Evolutionary conservation across 495 filamentous ascomycete genomes (phyloP), one percentile per base, ranked within the genome.

Genomic region (Entonaema liquescens): DNA sequence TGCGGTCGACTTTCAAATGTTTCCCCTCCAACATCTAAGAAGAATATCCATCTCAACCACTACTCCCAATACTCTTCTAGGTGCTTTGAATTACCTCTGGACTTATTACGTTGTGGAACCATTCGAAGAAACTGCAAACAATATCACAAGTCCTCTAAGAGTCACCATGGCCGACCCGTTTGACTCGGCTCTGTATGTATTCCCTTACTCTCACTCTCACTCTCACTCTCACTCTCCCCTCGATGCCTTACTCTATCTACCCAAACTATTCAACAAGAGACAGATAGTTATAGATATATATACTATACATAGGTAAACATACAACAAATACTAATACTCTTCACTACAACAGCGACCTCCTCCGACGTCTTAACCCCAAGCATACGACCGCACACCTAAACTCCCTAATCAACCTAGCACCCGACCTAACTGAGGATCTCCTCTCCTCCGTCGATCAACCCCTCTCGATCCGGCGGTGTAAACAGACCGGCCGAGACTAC

Each of bases 361-460:
- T 99, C 82, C 95, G 96, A 70, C 95, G 96, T 44, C 91, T 99
- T 63, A 94, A 97, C 82, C 95, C 95, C 7, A 94, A 94, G 78
- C 89, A 93, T 79, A 98, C 94, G 44, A 83, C 93, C 72, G 78
- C 82, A 62, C 97, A 98, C 83, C 89, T 99, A 62, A 87, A 89
- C 78, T 86, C 89, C 47, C 90, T 99, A 71, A 95, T 96, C 79
- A 80, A 85, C 42, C 89, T 98, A 47, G 90, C 93, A 55, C 95
- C 95, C 15, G 89, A 94, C 70, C 89, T 99, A 21, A 95, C 94
- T 68, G 95, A 99, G 88, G 95, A 99, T 77, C 92, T 99, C 28
- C 93, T 99, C 66, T 93, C 94, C 67, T 97, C 94, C 35, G 94
- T 98, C 68, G 95, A 99, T 81, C 93, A 97, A 78, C 96, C 96